phyloP scores from a whole-genome alignment of 768 basidiomycete species.

The Lentinula boryana region DNA sequence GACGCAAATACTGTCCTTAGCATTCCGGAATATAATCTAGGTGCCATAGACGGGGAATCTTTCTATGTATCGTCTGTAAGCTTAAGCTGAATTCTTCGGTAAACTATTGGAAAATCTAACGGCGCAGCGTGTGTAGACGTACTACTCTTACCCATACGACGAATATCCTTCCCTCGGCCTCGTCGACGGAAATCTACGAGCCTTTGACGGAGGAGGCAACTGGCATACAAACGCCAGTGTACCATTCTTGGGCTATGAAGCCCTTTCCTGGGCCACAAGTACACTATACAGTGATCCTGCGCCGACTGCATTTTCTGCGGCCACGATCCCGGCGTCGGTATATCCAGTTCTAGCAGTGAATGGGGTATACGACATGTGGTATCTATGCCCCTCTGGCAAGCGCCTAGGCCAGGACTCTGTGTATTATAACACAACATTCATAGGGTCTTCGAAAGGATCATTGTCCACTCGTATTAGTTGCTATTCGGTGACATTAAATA shows the following conservation, averaged over 20 bases:
- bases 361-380: constrained; percentile 29
- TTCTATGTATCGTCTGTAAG: constrained; percentile 41
- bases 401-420: neutral
- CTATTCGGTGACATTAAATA: neutral
- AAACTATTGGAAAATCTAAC: neutral
- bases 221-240: constrained; percentile 36
- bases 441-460: neutral
- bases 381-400: constrained; percentile 23
- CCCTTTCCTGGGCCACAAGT: constrained; percentile 32
- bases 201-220: constrained; percentile 23
- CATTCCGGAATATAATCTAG: constrained; percentile 12
- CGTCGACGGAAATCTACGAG: constrained; percentile 29
- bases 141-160: constrained; percentile 43
- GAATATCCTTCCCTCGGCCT: constrained; percentile 38
- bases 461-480: neutral
- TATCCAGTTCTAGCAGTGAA: constrained; percentile 26
- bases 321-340: constrained; percentile 11
- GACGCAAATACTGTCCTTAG: neutral
- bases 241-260: constrained; percentile 20
- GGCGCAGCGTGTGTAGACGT: constrained; percentile 27
- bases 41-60: constrained; percentile 29
- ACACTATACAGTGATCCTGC: constrained; percentile 21
- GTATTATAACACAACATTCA: neutral
- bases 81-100: neutral
- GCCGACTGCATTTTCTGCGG: constrained; percentile 29